A percentile compares a stretch with the other conserved stretches of the same genome.
These are phyloP conservation scores for Chytriomyces hyalinus DNA, from an alignment of 192 early-diverging fungal species.

Conservation along the genomic window DNA sequence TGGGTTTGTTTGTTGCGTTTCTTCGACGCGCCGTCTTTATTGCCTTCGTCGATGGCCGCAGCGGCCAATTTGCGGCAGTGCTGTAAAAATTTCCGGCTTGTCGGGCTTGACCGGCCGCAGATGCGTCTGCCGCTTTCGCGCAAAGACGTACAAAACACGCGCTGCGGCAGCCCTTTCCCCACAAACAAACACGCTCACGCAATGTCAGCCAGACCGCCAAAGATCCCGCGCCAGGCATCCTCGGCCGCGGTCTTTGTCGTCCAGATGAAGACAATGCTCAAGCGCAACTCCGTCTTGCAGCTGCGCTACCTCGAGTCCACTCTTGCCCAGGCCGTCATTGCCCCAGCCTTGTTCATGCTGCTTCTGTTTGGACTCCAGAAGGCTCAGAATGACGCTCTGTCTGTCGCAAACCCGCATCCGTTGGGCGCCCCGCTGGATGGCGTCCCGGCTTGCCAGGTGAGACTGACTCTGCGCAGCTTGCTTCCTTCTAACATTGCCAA, in stretches of 20 bases:
- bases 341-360: conserved; percentile 64
- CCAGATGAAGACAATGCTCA: conserved; percentile 69
- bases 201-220: conserved; percentile 9
- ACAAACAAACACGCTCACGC: neutral
- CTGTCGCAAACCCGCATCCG: conserved; percentile 20
- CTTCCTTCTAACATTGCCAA: neutral
- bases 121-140: no score
- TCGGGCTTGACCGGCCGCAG: no score
- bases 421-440: conserved; percentile 15
- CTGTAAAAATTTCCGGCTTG: no score
- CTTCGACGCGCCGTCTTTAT: no score
- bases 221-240: conserved; percentile 17
- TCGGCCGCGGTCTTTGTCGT: conserved; percentile 33
- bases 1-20: no score
- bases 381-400: conserved; percentile 34
- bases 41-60: no score
- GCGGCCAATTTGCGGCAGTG: no score
- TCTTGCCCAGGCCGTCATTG: conserved; percentile 56
- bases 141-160: no score
- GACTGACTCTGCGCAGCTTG: neutral
- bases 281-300: conserved; percentile 33
- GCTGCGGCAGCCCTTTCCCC: no score
- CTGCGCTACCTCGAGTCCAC: conserved; percentile 60
- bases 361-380: conserved; percentile 59
- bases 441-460: conserved; percentile 25